phyloP scores from a whole-genome alignment of 148 eudicot genomes.

The Selenicereus undatus region DNA sequence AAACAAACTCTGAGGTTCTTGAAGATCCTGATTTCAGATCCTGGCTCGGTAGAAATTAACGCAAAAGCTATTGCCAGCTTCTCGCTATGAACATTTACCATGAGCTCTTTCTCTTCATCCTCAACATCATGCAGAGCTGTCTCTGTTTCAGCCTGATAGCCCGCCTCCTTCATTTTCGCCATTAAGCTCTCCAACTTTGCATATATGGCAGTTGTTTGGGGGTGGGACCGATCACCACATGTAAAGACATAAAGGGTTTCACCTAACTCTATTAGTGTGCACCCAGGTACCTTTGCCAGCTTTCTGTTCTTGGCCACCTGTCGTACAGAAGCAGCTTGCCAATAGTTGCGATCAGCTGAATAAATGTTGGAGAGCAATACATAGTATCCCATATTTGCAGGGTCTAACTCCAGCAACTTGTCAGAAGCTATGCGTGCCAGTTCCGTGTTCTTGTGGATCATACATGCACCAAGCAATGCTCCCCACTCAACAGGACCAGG shows the following conservation, averaged over 20 bases:
- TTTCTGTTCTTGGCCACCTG: constrained; percentile 56
- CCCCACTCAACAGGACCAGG: constrained; percentile 78
- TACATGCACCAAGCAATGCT: constrained; percentile 81
- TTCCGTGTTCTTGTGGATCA: constrained; percentile 60
- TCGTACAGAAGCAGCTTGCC: constrained; percentile 60
- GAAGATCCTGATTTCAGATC: constrained; percentile 67
- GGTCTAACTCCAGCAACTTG: constrained; percentile 60
- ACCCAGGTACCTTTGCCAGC: constrained; percentile 61
- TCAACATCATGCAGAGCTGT: constrained; percentile 82
- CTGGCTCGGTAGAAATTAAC: constrained; percentile 58
- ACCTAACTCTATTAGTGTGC: constrained; percentile 63
- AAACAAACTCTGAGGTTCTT: constrained; percentile 82
- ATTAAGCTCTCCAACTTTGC: constrained; percentile 55
- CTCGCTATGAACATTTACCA: constrained; percentile 77
- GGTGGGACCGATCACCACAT: constrained; percentile 60
- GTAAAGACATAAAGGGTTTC: constrained; percentile 59
- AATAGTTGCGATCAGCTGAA: constrained; percentile 50
- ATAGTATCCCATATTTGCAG: constrained; percentile 66
- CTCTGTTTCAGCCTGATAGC: constrained; percentile 62
- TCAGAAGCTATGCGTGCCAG: constrained; percentile 62
- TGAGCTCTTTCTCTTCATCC: constrained; percentile 88
- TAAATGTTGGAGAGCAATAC: constrained; percentile 68
- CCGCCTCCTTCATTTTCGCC: constrained; percentile 71
- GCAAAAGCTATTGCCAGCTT: constrained; percentile 83
- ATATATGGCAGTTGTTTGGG: constrained; percentile 50